Evolutionary conservation across 306 rosid species (phyloP).

Genomic region (Hippophae rhamnoides): DNA sequence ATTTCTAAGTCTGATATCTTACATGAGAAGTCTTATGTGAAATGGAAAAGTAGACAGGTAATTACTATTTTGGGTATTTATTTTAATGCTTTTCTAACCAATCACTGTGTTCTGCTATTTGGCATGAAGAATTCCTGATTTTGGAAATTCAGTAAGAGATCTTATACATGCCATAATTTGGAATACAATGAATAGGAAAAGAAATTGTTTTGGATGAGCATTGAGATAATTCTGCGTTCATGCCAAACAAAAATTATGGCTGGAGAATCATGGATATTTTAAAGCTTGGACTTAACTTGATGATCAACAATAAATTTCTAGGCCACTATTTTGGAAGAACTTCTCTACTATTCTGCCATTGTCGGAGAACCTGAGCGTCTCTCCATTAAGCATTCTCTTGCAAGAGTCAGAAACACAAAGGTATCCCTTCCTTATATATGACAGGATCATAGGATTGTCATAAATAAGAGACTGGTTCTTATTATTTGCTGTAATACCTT

Average conservation of each 20-base stretch:
- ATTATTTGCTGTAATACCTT: background rate
- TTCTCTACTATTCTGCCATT: constrained; percentile 29
- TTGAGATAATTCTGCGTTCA: background rate
- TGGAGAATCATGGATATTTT: background rate
- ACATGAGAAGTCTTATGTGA: constrained; percentile 32
- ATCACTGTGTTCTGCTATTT: background rate
- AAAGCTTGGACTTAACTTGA: constrained; percentile 1
- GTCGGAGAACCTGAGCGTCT: constrained; percentile 22
- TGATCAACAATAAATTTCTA: constrained; percentile 17
- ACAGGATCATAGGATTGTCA: background rate
- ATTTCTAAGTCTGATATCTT: constrained; percentile 39
- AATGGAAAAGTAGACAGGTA: constrained; percentile 55
- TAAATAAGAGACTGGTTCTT: constrained; percentile 2
- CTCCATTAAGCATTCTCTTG: constrained; percentile 23
- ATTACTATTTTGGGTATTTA: constrained; percentile 5
- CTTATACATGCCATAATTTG: constrained; percentile 1
- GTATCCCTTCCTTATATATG: constrained; percentile 12
- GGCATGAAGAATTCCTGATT: background rate
- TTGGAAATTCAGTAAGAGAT: background rate
- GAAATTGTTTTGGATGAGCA: background rate
- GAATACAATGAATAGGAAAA: background rate
- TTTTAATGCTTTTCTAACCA: background rate
- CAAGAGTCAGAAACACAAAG: constrained; percentile 30
- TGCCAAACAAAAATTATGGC: background rate
- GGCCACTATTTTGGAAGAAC: constrained; percentile 42